Evolutionary conservation across 768 basidiomycete species (phyloP), one percentile per base, ranked within the genome.

Genomic region (Suillus plorans): DNA sequence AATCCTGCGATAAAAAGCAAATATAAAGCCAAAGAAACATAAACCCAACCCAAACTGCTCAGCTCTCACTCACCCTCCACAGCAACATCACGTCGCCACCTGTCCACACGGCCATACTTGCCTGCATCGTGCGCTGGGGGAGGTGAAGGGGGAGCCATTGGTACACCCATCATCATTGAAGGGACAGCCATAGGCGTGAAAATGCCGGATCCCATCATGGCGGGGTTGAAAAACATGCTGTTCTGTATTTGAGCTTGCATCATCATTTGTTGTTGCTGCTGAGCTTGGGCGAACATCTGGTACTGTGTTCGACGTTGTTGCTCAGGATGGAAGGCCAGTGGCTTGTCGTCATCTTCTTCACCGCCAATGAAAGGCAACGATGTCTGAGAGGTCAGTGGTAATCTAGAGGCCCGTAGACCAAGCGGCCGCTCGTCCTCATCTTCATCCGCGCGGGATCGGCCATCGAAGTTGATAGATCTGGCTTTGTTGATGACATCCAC

Each of bases 1-100:
- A 37, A 64, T 63, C 41, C 58, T 28, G 25, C 65, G 60, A 68
- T 58, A 56, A 25, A 49, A 44, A 63, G 49, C 52, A 71, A 67
- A 64, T 64, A 67, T 41, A 37, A 56, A 62, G 60, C 63, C 63
- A 71, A 57, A 50, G 53, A 63, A 66, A 63, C 65, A 47, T 16
- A 36, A 62, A 42, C 37, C 20, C 52, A 52, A 68, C 65, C 62
- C 18, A 58, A 14, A 49, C 47, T n/a, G n/a, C 47, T 64, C 63
- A 76, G 45, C 66, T 71, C 63, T 85, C 81, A 22, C 87, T 85
- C 81, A n/a, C 87, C 89, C 68, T 90, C 90, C 13, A 89, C 86
- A 20, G 85, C 87, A 53, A 94, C 90, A 69, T 91, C 86, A 66
- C 84, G 87, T 68, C 92, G 86, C 92, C 92, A 94, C 66, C 85